Base-by-base conservation (phyloP, 495 filamentous ascomycete genomes). In the Trichoderma gamsii region DNA sequence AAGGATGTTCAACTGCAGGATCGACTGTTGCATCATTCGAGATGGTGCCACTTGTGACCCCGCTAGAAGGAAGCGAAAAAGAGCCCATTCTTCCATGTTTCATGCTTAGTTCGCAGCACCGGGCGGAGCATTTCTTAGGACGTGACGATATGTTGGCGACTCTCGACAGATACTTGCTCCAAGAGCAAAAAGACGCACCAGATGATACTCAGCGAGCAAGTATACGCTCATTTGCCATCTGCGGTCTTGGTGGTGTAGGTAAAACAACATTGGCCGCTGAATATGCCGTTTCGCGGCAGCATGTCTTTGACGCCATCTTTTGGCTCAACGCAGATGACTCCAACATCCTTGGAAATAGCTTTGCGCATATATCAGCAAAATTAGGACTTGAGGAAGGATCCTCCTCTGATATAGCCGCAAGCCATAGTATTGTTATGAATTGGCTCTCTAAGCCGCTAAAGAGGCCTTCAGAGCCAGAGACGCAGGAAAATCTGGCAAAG, bases 231-330 rank as follows among this genome's bases (percentile, higher is more conserved):
- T 63, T 78, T 69, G 76, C 71, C 3, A 66, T 80, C 15, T 77
- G 75, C 65, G 78, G 76, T n/a, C 66, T 77, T 41, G 78, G 79
- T 0, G 79, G 79, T 0, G 72, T 81, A 41, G 79, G 79, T 2
- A 82, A 82, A 67, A 80, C 78, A 3, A 56, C 52, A 66, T 73
- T 78, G 44, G 79, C 79, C 18, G 69, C 35, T 56, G 72, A 78
- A 64, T 81, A 71, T 70, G 67, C 67, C 11, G 63, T 69, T 38
- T 51, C 70, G 29, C 66, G 73, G 43, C 43, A 56, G 61, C 38
- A 70, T 18, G 65, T 41, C 21, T 81, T 77, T 68, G 79, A 80
- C 56, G 79, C 77, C 7, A 73, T 82, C 41, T 79, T 82, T 67
- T 82, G 79, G 78, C 70, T 81, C 2, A 21, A 66, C 21, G 77